phyloP scores from a whole-genome alignment of 768 basidiomycete genomes.

The Sarcomyxa edulis region DNA sequence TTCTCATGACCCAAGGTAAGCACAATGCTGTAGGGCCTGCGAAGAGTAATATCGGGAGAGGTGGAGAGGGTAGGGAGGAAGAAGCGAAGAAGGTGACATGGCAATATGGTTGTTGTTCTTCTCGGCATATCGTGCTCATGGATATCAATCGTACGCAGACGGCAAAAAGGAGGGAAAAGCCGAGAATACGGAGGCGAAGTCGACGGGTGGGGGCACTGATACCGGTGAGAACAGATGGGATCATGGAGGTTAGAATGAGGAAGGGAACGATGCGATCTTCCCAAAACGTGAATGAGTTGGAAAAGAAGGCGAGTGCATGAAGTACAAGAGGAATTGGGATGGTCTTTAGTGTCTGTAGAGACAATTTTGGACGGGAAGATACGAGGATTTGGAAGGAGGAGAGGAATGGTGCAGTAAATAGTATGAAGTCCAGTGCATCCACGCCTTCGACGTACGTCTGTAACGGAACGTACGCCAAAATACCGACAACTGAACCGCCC shows the following conservation, averaged over 20 bases:
- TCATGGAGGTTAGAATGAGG: slow-evolving; percentile 62
- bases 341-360: slow-evolving; percentile 20
- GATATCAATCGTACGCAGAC: slow-evolving; percentile 71
- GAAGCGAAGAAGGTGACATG: slow-evolving; percentile 86
- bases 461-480: slow-evolving; percentile 25
- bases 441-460: slow-evolving; percentile 36
- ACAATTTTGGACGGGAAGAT: slow-evolving; percentile 28
- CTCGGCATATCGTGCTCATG: slow-evolving; percentile 83
- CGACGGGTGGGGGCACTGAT: slow-evolving; percentile 62
- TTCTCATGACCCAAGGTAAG: slow-evolving; percentile 49
- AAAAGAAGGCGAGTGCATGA: slow-evolving; percentile 75
- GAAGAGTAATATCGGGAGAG: slow-evolving; percentile 51
- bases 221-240: slow-evolving; percentile 55
- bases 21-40: slow-evolving; percentile 49
- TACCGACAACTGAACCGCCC: slow-evolving; percentile 32
- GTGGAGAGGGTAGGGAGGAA: slow-evolving; percentile 61
- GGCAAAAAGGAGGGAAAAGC: slow-evolving; percentile 63
- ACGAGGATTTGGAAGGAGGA: slow-evolving; percentile 43
- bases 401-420: slow-evolving; percentile 43
- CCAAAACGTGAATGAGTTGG: slow-evolving; percentile 98
- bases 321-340: slow-evolving; percentile 47
- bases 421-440: slow-evolving; percentile 40
- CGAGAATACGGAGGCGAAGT: slow-evolving; percentile 72
- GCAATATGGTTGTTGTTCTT: slow-evolving; percentile 92
- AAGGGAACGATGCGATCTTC: slow-evolving; percentile 83